A percentile compares a stretch with the other conserved stretches of the same genome.
These are phyloP conservation scores for Thalassiosira profunda DNA, from an alignment of 108 stramenopile species.

Conservation along the genomic window DNA sequence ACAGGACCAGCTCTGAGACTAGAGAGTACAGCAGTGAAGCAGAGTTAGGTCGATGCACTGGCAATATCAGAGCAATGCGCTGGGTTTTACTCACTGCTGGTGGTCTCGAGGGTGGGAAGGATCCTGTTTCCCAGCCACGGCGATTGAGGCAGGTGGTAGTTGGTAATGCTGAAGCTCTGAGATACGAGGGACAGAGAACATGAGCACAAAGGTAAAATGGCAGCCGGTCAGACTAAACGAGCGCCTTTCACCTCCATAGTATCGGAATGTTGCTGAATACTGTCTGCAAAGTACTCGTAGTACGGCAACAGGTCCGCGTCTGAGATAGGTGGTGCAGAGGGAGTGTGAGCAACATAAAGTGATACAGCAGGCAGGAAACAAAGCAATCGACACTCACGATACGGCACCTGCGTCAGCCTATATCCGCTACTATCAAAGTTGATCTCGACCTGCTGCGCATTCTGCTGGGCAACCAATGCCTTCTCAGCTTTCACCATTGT, in stretches of 20 bases:
- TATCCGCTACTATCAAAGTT: neutral
- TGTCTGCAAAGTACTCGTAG: neutral
- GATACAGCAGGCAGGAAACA: neutral
- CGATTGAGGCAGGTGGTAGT: neutral
- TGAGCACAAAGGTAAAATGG: no score
- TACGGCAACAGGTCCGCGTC: neutral
- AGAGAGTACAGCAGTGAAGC: no score
- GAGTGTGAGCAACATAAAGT: neutral
- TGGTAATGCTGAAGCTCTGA: neutral
- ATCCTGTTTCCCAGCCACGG: neutral
- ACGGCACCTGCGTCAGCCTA: slow-evolving; percentile 13
- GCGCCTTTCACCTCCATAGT: neutral
- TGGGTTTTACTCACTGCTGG: neutral
- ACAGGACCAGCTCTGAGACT: neutral
- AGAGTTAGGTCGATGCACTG: no score
- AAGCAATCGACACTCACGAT: slow-evolving; percentile 16
- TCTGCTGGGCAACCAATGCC: neutral
- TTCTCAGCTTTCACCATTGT: neutral
- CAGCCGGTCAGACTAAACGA: no score
- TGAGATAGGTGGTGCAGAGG: neutral
- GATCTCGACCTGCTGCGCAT: neutral
- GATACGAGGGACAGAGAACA: no score
- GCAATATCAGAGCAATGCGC: no score
- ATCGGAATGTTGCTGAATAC: neutral
- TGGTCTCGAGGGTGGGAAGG: neutral